Evolutionary conservation across 2,329 filamentous ascomycete genomes (phyloP).

Genomic region (Helicocarpus griseus): DNA sequence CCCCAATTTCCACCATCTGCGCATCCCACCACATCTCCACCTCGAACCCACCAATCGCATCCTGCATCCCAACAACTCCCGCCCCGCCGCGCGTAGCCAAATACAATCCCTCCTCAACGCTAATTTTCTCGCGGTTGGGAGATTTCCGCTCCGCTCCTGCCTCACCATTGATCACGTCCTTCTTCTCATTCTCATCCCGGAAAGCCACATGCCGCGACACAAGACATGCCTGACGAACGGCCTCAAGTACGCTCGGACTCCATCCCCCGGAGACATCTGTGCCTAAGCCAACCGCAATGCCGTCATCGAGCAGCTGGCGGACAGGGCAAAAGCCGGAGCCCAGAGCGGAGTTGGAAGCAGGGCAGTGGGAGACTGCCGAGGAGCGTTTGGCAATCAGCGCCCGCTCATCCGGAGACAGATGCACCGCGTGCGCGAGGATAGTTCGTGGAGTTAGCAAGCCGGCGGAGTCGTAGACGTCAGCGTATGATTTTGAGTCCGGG

Average conservation of each 20-base stretch:
- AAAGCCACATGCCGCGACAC: constrained; percentile 64
- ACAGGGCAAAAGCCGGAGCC: constrained; percentile 71
- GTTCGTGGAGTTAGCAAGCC: constrained; percentile 62
- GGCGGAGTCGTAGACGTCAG: constrained; percentile 66
- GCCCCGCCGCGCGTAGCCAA: constrained; percentile 85
- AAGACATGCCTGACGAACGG: constrained; percentile 70
- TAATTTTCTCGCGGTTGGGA: constrained; percentile 45
- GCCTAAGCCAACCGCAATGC: constrained; percentile 72
- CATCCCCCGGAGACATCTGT: constrained; percentile 90
- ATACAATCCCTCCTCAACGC: constrained; percentile 77
- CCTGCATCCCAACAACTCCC: constrained; percentile 62
- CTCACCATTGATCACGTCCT: constrained; percentile 16
- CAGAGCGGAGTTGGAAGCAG: constrained; percentile 73
- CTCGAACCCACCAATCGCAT: constrained; percentile 69
- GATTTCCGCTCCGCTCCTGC: neutral
- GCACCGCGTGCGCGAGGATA: constrained; percentile 77
- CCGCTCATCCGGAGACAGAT: constrained; percentile 60
- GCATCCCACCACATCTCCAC: constrained; percentile 86
- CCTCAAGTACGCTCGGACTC: constrained; percentile 68
- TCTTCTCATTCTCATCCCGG: constrained; percentile 23
- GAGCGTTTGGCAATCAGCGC: constrained; percentile 50
- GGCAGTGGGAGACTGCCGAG: constrained; percentile 73
- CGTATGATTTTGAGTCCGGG: constrained; percentile 54
- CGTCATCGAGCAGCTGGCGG: constrained; percentile 61
- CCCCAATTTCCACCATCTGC: constrained; percentile 62